These are phyloP conservation scores for Tricholoma flavovirens DNA, from an alignment of 768 basidiomycete species.

Conservation along the genomic window DNA sequence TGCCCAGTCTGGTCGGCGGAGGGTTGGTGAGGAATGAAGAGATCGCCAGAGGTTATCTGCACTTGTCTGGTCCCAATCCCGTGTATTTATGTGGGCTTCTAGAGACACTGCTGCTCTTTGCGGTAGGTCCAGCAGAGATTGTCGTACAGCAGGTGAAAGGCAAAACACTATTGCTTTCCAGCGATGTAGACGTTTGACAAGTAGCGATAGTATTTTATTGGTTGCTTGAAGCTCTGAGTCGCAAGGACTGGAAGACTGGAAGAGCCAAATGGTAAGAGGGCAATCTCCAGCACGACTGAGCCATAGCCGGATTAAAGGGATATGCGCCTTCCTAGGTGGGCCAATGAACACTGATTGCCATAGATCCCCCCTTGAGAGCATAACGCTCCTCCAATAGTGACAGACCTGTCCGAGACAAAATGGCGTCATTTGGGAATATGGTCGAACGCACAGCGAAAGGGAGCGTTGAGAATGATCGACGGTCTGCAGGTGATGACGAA, in stretches of 20 bases:
- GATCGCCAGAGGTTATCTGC: slow-evolving; percentile 1
- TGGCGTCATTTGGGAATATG: slow-evolving; percentile 6
- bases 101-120: not conserved
- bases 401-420: slow-evolving; percentile 16
- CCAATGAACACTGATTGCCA: slow-evolving; percentile 15
- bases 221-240: not conserved
- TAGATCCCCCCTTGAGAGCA: slow-evolving; percentile 6
- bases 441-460: not conserved
- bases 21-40: slow-evolving; percentile 1
- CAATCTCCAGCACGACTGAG: slow-evolving; percentile 9
- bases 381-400: slow-evolving; percentile 13
- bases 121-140: not conserved
- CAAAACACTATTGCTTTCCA: not conserved
- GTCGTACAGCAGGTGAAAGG: not conserved
- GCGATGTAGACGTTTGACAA: not conserved
- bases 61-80: not conserved
- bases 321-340: slow-evolving; percentile 4
- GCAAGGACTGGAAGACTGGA: not conserved
- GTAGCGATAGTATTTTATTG: not conserved
- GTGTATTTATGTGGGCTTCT: not conserved
- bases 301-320: slow-evolving; percentile 9
- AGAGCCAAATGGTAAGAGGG: slow-evolving; percentile 5
- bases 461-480: not conserved
- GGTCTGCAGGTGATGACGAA: not conserved
- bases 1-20: not conserved